Percentiles rank a stretch among this genome's conserved stretches.
Evolutionary conservation across 257 asterid species (phyloP).

Genomic region (Fraxinus excelsior): DNA sequence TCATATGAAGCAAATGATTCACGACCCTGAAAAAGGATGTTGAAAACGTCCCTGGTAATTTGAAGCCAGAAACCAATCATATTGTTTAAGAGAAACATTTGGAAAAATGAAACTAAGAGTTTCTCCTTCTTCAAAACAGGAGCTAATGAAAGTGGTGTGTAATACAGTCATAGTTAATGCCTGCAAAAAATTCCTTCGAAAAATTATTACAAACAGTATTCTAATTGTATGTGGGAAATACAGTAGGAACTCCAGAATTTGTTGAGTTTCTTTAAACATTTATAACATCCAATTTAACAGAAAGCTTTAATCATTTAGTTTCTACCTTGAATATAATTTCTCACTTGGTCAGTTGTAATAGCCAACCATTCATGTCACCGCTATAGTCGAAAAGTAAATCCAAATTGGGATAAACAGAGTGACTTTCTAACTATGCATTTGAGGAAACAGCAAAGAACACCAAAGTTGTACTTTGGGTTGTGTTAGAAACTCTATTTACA

Average conservation of each 20-base stretch:
- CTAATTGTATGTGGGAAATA: not conserved
- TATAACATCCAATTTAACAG: not conserved
- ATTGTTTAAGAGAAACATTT: not conserved
- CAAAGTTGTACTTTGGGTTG: not conserved
- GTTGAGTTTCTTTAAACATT: not conserved
- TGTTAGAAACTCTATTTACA: not conserved
- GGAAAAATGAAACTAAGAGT: not conserved
- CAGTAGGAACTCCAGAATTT: not conserved
- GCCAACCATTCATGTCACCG: not conserved
- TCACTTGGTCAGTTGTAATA: not conserved
- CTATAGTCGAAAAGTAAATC: not conserved
- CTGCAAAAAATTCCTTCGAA: not conserved
- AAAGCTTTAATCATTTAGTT: not conserved
- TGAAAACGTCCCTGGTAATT: conserved; percentile 8
- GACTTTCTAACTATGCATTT: not conserved
- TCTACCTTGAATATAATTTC: not conserved
- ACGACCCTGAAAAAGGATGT: conserved; percentile 47
- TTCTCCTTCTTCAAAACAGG: not conserved
- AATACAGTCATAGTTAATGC: not conserved
- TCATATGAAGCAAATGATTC: conserved; percentile 89
- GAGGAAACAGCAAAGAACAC: not conserved
- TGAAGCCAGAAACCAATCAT: conserved; percentile 7
- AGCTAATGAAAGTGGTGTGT: not conserved
- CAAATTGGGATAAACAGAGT: not conserved
- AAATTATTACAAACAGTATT: not conserved